phyloP scores from a whole-genome alignment of 148 eudicot genomes.

The Vaccinium vitisidaea region DNA sequence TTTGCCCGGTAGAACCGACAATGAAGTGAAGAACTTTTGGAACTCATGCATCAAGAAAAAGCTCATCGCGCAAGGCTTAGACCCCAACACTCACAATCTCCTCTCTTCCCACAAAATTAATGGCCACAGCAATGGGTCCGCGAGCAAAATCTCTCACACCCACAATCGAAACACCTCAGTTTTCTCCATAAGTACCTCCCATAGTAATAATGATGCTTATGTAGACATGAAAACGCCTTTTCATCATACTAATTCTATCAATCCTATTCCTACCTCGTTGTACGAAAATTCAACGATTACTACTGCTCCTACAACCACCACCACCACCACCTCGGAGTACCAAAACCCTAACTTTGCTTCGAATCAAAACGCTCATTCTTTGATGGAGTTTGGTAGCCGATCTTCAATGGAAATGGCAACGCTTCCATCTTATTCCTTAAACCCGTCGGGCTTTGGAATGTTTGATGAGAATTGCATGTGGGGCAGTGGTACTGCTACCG shows the following conservation, averaged over 20 bases:
- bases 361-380: not conserved
- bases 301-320: not conserved
- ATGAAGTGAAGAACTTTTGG: constrained; percentile 48
- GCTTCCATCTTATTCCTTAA: constrained; percentile 13
- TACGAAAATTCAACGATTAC: constrained; percentile 7
- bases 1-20: constrained; percentile 46
- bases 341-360: constrained; percentile 8
- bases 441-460: constrained; percentile 19
- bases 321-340: not conserved
- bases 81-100: constrained; percentile 54
- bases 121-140: not conserved
- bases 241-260: not conserved
- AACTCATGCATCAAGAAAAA: constrained; percentile 50
- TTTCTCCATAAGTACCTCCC: constrained; percentile 19
- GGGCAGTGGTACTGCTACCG: not conserved
- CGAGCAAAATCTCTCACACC: constrained; percentile 10
- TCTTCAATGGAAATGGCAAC: constrained; percentile 19
- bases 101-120: constrained; percentile 24
- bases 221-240: constrained; percentile 20
- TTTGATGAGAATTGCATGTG: constrained; percentile 19
- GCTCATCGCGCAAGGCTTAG: constrained; percentile 51
- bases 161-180: constrained; percentile 5
- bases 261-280: not conserved
- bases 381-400: constrained; percentile 6
- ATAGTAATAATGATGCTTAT: constrained; percentile 2